Evolutionary conservation across 2,329 filamentous ascomycete species (phyloP), one percentile per base, ranked within the genome.

Genomic region (Rutstroemia sp.): DNA sequence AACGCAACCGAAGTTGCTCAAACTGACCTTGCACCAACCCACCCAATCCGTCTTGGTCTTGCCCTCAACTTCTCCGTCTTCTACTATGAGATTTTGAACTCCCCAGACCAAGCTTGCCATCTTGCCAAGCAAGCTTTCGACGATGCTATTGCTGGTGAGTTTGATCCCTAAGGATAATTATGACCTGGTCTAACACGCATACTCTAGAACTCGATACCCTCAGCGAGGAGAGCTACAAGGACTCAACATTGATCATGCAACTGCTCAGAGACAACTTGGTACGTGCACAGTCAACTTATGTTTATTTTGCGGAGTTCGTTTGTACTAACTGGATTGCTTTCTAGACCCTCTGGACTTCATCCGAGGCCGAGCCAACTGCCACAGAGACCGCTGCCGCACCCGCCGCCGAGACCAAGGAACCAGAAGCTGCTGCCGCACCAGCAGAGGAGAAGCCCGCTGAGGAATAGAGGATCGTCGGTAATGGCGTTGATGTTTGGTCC

Each of bases 171-270:
- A 12, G 9, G 30, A 34, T 34, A 34, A 34, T 12, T 9, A 34
- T 34, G 30, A 34, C 9, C 30, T 34, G 10, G 30, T 34, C 30
- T 34, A 12, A 34, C 10, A 34, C 4, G 4, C 9, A 12, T 34
- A 34, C 30, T 34, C 30, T 34, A 34, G 30, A 97, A 85, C 90
- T 97, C 68, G 92, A 97, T 81, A 95, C 91, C 51, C 82, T 97
- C 64, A 95, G 90, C 59, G 92, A 96, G 81, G 92, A 97, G 80
- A 95, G 90, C 59, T 96, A 97, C 87, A 89, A 91, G 72, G 92
- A 97, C 78, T 96, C 90, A 84, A 97, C 92, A 59, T 84, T 97
- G 69, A 96, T 97, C 81, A 97, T 96, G 92, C 92, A 97, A 82
- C 83, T 97, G 61, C 87, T 97, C 74, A 89, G 92, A 73, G 92